These are phyloP conservation scores for Gleditsia sinensis DNA, from an alignment of 306 rosid species.

Conservation along the genomic window DNA sequence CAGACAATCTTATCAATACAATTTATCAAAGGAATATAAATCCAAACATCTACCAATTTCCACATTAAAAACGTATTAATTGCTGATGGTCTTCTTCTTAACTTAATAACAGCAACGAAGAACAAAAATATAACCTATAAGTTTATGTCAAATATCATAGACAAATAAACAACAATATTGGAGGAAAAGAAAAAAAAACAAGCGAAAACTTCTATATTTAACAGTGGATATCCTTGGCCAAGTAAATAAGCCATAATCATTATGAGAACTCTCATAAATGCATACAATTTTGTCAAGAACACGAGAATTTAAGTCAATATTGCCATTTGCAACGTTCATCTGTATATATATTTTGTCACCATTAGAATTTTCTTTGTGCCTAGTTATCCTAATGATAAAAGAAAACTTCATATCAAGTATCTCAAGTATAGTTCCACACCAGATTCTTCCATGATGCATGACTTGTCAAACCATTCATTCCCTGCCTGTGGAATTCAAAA, in stretches of 20 bases:
- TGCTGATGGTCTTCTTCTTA: neutral
- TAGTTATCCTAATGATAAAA: neutral
- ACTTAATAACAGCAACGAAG: conserved; percentile 13
- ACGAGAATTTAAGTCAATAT: neutral
- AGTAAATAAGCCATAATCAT: conserved; percentile 8
- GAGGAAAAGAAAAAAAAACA: neutral
- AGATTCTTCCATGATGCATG: neutral
- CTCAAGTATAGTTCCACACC: neutral
- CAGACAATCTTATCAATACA: conserved; percentile 7
- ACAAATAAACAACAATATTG: conserved; percentile 1
- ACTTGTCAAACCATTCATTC: neutral
- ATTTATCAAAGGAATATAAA: conserved; percentile 4
- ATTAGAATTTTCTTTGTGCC: neutral
- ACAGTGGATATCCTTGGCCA: conserved; percentile 6
- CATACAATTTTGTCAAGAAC: neutral
- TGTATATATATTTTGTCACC: neutral
- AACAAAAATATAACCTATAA: neutral
- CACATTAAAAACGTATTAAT: conserved; percentile 7
- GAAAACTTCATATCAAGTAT: neutral
- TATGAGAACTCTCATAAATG: neutral
- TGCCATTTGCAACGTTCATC: neutral
- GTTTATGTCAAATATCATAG: conserved; percentile 23
- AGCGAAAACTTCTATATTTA: neutral
- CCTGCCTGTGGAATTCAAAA: neutral
- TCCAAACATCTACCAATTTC: neutral